Percentiles rank a stretch among this genome's conserved stretches.
phyloP scores from a whole-genome alignment of 129 eudicot genomes.

The Helianthus annuus region HanXRQr2.0-SUNRISE NC_035446.2:115000627-115001126 shows the following conservation, averaged over 20 bases:
- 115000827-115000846: conserved; percentile 98
- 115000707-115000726: conserved; percentile 4
- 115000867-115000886: conserved; percentile 91
- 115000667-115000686: no score
- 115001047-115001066: conserved; percentile 93
- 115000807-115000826: conserved; percentile 84
- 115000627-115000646: no score
- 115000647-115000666: no score
- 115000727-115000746: conserved; percentile 8
- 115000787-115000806: conserved; percentile 41
- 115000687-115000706: no score
- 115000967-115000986: conserved; percentile 65
- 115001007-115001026: conserved; percentile 56
- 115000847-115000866: conserved; percentile 82
- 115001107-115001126: conserved; percentile 82
- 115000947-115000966: conserved; percentile 99
- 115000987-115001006: conserved; percentile 56
- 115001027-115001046: conserved; percentile 92
- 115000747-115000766: not conserved
- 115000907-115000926: conserved; percentile 99
- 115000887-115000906: conserved; percentile 99
- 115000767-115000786: conserved; percentile 11
- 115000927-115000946: conserved; percentile 99
- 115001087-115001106: conserved; percentile 85
- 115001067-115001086: conserved; percentile 74